Evolutionary conservation across 176 grass and related monocot species (phyloP).

Genomic region (Calamus simplicifolius): DNA sequence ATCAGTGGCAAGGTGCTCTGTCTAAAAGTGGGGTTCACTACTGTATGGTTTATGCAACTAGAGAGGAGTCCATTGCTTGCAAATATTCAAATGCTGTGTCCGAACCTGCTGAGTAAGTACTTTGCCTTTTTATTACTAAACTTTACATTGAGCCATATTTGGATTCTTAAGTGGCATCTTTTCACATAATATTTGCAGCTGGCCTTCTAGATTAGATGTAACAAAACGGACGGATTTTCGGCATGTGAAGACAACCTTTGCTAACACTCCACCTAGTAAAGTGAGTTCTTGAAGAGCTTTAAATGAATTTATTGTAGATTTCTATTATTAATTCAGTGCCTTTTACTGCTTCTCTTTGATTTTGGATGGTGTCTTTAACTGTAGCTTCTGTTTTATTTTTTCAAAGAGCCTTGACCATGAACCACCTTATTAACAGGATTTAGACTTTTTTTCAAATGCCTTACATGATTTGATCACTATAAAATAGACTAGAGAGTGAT

Average conservation of each 20-base stretch:
- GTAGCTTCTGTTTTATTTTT: no score
- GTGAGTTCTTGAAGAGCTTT: slow-evolving; percentile 39
- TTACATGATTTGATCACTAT: no score
- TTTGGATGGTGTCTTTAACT: no score
- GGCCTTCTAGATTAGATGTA: slow-evolving; percentile 84
- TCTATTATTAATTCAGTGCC: no score
- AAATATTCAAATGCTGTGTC: slow-evolving; percentile 60
- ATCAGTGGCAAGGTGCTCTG: slow-evolving; percentile 75
- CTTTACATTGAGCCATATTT: neutral
- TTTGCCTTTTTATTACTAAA: neutral
- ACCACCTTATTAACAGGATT: no score
- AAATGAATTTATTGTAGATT: neutral
- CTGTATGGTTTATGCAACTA: slow-evolving; percentile 73
- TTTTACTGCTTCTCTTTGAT: no score
- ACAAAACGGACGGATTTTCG: slow-evolving; percentile 75
- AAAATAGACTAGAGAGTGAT: no score
- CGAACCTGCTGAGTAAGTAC: slow-evolving; percentile 80
- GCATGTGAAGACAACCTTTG: slow-evolving; percentile 82
- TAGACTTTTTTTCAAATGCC: no score
- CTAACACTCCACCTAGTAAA: slow-evolving; percentile 57
- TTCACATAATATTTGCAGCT: slow-evolving; percentile 32
- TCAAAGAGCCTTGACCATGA: no score
- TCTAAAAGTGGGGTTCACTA: slow-evolving; percentile 91
- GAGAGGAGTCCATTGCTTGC: slow-evolving; percentile 61
- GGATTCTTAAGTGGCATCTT: neutral